Percentiles rank a stretch among this genome's conserved stretches.
These are phyloP conservation scores for Pythium periplocum DNA, from an alignment of 352 stramenopile species.

Conservation along the genomic window DNA sequence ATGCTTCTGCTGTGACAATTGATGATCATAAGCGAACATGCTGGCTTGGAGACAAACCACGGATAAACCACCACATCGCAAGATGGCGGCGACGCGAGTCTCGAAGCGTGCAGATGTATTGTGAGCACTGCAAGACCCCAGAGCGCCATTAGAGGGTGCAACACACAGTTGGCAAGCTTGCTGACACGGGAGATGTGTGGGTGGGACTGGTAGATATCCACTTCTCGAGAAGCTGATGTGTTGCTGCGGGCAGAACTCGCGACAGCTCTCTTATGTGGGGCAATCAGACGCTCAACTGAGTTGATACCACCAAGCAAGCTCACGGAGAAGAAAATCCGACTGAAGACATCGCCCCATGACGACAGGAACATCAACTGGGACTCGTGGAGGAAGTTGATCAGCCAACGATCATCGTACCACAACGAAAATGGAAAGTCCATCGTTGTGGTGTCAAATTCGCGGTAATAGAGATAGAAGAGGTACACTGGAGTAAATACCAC, in stretches of 20 bases:
- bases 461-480: conserved; percentile 3
- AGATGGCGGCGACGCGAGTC: conserved; percentile 1
- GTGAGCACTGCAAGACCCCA: conserved; percentile 6
- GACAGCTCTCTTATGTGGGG: no score
- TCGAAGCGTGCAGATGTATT: conserved; percentile 8
- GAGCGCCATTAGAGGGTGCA: neutral
- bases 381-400: conserved; percentile 11
- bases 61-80: conserved; percentile 16
- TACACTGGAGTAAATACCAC: conserved; percentile 4
- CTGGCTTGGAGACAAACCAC: conserved; percentile 20
- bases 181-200: neutral
- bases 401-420: conserved; percentile 16
- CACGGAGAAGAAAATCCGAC: conserved; percentile 10
- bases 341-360: conserved; percentile 12
- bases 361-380: conserved; percentile 9
- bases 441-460: neutral
- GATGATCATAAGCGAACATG: conserved; percentile 29
- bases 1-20: conserved; percentile 23
- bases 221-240: no score
- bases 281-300: conserved; percentile 5
- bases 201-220: no score
- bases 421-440: conserved; percentile 2
- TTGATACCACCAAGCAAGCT: conserved; percentile 8
- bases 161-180: neutral
- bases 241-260: no score